Conservation (phyloP, 2,329 filamentous ascomycete genomes). For the Juglanconis sp. region DNA sequence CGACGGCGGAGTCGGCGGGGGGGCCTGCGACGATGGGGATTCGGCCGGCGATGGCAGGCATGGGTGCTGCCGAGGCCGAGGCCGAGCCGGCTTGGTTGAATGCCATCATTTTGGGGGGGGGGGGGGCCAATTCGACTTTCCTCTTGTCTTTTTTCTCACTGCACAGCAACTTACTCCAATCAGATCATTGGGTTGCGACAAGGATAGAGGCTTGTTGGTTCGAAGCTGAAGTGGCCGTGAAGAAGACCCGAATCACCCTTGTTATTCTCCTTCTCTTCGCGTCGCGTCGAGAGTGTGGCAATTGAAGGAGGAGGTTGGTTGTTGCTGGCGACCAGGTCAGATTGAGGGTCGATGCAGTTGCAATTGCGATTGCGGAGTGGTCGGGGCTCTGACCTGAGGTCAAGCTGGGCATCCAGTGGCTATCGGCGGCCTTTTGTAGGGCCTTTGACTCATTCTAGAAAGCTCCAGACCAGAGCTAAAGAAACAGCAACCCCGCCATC, state of each 20-base stretch:
- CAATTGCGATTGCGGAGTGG: neutral
- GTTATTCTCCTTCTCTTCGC: neutral
- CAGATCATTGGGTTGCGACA: neutral
- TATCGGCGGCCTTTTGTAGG: constrained; percentile 10
- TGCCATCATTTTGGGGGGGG: constrained; percentile 11
- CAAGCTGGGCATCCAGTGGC: neutral
- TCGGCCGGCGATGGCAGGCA: neutral
- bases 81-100: constrained; percentile 12
- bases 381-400: neutral
- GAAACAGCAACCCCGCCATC: constrained; percentile 12
- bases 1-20: neutral
- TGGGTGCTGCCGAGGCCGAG: constrained; percentile 13
- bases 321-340: neutral
- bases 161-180: neutral
- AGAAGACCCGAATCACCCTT: neutral
- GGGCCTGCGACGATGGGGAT: neutral
- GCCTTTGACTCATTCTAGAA: constrained; percentile 20
- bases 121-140: neutral
- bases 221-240: neutral
- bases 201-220: neutral
- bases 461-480: constrained; percentile 14
- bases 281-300: neutral
- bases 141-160: neutral
- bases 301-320: neutral
- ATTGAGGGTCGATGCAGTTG: neutral